Base-by-base conservation (phyloP, 345 rosid genomes). In the Lepidium sativum region DNA sequence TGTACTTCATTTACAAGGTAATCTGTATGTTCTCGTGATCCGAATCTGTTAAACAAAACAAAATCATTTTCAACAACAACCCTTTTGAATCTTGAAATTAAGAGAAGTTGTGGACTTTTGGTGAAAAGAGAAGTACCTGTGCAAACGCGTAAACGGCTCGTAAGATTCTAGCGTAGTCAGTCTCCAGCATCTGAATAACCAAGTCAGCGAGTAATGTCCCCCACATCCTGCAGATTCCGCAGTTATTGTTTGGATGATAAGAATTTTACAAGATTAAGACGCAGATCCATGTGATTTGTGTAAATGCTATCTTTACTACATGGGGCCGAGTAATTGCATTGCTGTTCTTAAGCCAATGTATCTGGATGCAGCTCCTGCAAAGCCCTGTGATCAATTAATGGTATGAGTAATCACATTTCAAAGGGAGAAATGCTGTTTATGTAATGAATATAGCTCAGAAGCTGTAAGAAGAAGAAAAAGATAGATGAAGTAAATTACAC, bases 151-250 rank as follows among this genome's bases (percentile, higher is more conserved):
- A 92, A 70, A 92, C 86, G 52, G 98, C 98, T 76, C 83, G 83
- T 68, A 92, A 71, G 69, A 92, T 83, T 80, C 98, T 82, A 44
- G 97, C 91, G 79, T 89, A 87, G 80, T 92, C 98, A 50, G 98
- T 89, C 65, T 96, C 98, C 3, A 92, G 89, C 98, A 92, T 92
- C 70, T 89, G 98, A 83, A 89, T 92, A 25, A 92, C 96, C 50
- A 89, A 77, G 72, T 92, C 98, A 32, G 98, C 97, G 32, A 92
- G 78, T 60, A 92, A 82, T 51, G 97, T 87, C 60, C 97, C 98
- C 98, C 98, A 92, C 72, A 92, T 64, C 85, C 96, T 89, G 88
- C 68, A 79, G 8, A 63, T 14, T 14, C 48, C 53, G 29, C 54
- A 38, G 14, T 31, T 31, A 48, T 29, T 57, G 4, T 47, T 58